These are phyloP conservation scores for Citrus trifoliata DNA, from an alignment of 345 rosid genomes.

Conservation along the genomic window DNA sequence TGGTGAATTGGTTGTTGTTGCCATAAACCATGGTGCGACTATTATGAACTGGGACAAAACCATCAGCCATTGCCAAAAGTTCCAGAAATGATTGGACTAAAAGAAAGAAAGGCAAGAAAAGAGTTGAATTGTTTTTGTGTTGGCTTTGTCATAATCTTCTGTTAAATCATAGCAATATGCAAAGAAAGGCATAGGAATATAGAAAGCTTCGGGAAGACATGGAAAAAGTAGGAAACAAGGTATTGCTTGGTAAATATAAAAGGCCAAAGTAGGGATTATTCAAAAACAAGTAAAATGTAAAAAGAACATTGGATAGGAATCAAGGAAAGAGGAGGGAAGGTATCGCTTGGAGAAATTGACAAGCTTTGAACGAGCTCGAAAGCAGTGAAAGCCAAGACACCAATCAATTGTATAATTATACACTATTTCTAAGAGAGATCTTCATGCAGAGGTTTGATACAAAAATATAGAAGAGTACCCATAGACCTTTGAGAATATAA, in stretches of 20 bases:
- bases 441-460: too few relatives aligned
- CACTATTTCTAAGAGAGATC: neutral
- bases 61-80: slow-evolving; percentile 21
- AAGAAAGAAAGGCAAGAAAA: neutral
- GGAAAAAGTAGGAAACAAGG: neutral
- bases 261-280: too few relatives aligned
- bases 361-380: neutral
- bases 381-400: neutral
- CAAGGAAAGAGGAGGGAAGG: neutral
- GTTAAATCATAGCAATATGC: too few relatives aligned
- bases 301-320: too few relatives aligned
- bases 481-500: neutral
- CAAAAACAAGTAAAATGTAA: too few relatives aligned
- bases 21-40: slow-evolving; percentile 13
- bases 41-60: slow-evolving; percentile 26
- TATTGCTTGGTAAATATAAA: neutral
- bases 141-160: neutral
- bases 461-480: neutral
- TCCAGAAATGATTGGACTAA: slow-evolving; percentile 17
- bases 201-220: neutral
- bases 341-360: neutral
- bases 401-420: neutral
- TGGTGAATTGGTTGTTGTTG: slow-evolving; percentile 19
- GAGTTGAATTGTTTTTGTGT: neutral
- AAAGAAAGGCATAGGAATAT: neutral